These are phyloP conservation scores for Rheum nobile DNA, from an alignment of 148 eudicot genomes.

Conservation along the genomic window DNA sequence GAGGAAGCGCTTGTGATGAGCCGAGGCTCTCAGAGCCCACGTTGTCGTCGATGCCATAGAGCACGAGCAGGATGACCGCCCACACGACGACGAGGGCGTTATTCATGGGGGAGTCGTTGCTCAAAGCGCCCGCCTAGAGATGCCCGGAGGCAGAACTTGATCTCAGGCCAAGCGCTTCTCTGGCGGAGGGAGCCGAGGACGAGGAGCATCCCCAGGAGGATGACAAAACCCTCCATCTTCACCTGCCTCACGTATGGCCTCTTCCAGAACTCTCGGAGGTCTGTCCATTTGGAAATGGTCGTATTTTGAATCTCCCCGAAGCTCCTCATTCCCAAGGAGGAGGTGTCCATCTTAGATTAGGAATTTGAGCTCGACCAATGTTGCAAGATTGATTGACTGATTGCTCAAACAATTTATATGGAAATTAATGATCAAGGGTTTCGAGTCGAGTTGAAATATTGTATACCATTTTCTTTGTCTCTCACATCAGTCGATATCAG, in stretches of 20 bases:
- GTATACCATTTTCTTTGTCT: neutral
- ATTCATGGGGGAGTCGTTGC: neutral
- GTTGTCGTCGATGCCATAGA: neutral
- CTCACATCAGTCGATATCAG: neutral
- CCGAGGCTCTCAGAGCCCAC: constrained; percentile 3
- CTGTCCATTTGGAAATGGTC: neutral
- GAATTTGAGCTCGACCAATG: neutral
- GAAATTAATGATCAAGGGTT: neutral
- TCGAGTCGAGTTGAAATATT: neutral
- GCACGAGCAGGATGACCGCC: constrained; percentile 2
- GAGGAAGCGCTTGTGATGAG: neutral
- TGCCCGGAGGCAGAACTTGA: neutral
- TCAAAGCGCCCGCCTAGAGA: neutral
- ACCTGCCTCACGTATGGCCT: neutral
- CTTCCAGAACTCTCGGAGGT: neutral
- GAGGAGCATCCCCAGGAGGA: constrained; percentile 1
- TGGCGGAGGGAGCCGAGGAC: neutral
- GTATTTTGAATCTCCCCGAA: neutral
- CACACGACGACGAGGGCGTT: neutral
- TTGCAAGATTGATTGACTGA: neutral
- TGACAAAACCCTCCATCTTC: neutral
- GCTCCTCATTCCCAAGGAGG: neutral
- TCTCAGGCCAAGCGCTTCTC: neutral
- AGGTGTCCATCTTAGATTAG: neutral
- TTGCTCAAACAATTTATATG: neutral